phyloP scores from a whole-genome alignment of 2,329 filamentous ascomycete genomes.

The Geosmithia flava region DNA sequence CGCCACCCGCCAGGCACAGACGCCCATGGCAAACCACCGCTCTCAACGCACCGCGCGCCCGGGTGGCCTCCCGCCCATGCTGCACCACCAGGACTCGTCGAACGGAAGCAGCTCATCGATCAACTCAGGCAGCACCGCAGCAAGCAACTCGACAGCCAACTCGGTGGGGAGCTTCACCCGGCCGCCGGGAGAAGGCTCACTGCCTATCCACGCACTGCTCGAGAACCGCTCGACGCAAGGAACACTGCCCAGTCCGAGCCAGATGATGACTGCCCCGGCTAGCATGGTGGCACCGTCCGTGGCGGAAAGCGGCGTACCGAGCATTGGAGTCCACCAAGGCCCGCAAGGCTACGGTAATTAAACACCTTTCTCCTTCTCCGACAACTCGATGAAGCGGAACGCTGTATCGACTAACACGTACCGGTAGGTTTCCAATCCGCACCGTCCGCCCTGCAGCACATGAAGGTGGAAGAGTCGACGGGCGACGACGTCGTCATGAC shows the following conservation, averaged over 20 bases:
- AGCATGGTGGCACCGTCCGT: too few relatives aligned
- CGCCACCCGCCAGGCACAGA: conserved; percentile 9
- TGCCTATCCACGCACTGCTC: conserved; percentile 43
- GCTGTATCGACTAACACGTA: conserved; percentile 13
- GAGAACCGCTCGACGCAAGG: conserved; percentile 19
- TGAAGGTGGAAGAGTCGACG: conserved; percentile 14
- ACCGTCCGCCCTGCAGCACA: conserved; percentile 17
- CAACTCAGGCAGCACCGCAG: conserved; percentile 15
- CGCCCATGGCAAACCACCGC: conserved; percentile 10
- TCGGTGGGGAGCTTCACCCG: conserved; percentile 15
- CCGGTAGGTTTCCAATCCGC: conserved; percentile 18
- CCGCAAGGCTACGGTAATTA: conserved; percentile 22
- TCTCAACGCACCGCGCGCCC: conserved; percentile 8
- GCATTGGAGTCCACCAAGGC: neutral
- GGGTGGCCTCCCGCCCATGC: conserved; percentile 15
- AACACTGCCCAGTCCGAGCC: neutral
- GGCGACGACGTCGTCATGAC: conserved; percentile 21
- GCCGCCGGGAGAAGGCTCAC: conserved; percentile 33
- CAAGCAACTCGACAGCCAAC: too few relatives aligned
- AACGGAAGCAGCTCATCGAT: conserved; percentile 27
- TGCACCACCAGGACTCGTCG: conserved; percentile 34
- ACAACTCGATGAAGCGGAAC: neutral
- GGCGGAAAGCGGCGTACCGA: too few relatives aligned
- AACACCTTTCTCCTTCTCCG: neutral
- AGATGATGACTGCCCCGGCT: neutral